Base-by-base conservation (phyloP, 108 stramenopile genomes). In the Chaetoceros muelleri region DNA sequence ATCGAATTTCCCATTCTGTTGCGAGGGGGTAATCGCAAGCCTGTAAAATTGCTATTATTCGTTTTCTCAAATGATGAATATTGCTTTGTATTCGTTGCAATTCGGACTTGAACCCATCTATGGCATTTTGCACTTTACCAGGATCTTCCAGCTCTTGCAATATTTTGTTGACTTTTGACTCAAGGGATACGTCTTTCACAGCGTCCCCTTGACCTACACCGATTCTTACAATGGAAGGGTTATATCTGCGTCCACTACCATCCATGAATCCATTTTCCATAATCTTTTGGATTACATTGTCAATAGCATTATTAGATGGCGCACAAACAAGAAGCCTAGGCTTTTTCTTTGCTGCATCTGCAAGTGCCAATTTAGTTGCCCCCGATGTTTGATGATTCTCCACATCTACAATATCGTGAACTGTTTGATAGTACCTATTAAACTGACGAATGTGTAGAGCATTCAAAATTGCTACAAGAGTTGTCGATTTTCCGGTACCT, bases 251-350 rank as follows among this genome's bases (percentile, higher is more conserved):
- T 0, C 92, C 95, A 44, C 66, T 67, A n/a, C 97, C 96, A 61
- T 98, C 99, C 1, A 90, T 55, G 52, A 98, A 98, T 28, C 93
- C 90, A 48, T 84, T 83, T 31, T 74, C 73, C 80, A 96, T 78
- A 50, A 99, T 88, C 55, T 95, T 94, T 21, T 87, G 51, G 20
- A 98, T 81, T 21, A 99, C 76, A 59, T 98, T 96, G 72, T 99
- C 99, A 13, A 99, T 96, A 1, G 96, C 99, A 5, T 90, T 92
- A 71, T 99, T 99, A 45, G 87, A 90, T 0, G 98, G 99, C 3
- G 99, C 98, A 56, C 85, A 88, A 8, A 98, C 93, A 24, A 99
- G 74, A 17, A 91, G 70, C 29, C 89, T 58, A 23, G 89, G 89
- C 57, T 82, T 81, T 26, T 75, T 69, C 53, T 75, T 75, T 0